These are phyloP conservation scores for Hymenoscyphus occultus DNA, from an alignment of 2,329 filamentous ascomycete species.

Conservation along the genomic window DNA sequence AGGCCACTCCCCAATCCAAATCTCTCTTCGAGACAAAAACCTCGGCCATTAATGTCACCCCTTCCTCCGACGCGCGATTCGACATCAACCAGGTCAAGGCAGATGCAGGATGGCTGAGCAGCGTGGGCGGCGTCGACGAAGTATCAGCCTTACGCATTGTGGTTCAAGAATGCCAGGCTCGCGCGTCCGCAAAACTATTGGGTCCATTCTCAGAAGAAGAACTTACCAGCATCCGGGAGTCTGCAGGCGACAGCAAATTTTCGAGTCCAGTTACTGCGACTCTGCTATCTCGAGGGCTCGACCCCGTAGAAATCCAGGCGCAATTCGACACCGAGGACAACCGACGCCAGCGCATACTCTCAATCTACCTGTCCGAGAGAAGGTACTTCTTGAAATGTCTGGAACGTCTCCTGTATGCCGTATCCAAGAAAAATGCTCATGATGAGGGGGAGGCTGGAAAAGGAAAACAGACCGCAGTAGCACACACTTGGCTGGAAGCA, in stretches of 20 bases:
- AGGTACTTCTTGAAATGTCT: constrained; percentile 63
- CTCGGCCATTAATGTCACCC: constrained; percentile 78
- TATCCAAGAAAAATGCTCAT: constrained; percentile 31
- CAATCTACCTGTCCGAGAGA: constrained; percentile 69
- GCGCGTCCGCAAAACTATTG: constrained; percentile 69
- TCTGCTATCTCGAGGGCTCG: constrained; percentile 35
- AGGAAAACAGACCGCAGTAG: constrained; percentile 10
- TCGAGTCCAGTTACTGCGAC: constrained; percentile 52
- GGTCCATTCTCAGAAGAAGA: constrained; percentile 75
- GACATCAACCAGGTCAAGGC: constrained; percentile 78
- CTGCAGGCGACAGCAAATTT: constrained; percentile 62
- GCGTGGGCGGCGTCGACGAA: constrained; percentile 74
- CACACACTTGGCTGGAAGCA: constrained; percentile 16
- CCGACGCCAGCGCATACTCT: constrained; percentile 65
- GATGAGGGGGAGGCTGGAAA: constrained; percentile 16
- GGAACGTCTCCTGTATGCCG: constrained; percentile 40
- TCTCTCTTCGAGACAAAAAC: constrained; percentile 78
- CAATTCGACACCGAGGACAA: constrained; percentile 61
- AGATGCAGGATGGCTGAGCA: constrained; percentile 83
- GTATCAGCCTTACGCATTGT: constrained; percentile 76
- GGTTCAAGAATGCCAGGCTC: constrained; percentile 78
- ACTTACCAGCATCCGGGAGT: constrained; percentile 70
- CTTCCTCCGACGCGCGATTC: constrained; percentile 62
- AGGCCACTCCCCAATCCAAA: constrained; percentile 61
- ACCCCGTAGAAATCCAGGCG: constrained; percentile 46